phyloP scores from a whole-genome alignment of 805 yeast species.

The Nakazawaea pomicola region DNA sequence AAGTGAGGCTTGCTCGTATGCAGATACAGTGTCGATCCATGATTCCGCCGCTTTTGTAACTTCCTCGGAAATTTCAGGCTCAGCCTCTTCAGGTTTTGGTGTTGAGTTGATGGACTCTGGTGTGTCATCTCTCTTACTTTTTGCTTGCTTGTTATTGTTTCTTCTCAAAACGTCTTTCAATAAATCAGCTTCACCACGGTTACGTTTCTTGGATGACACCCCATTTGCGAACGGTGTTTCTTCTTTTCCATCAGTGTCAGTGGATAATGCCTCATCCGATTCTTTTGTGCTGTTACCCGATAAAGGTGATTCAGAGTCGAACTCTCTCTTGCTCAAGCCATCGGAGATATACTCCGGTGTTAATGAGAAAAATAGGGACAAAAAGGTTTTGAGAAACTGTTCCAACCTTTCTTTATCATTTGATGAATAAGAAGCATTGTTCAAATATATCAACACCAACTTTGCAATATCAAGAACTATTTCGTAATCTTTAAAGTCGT shows the following conservation, averaged over 20 bases:
- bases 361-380: conserved; percentile 66
- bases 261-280: conserved; percentile 17
- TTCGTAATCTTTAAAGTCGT: conserved; percentile 57
- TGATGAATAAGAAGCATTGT: conserved; percentile 68
- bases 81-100: conserved; percentile 18
- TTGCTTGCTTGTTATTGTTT: conserved; percentile 36
- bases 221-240: conserved; percentile 18
- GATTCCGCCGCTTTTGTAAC: conserved; percentile 27
- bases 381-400: conserved; percentile 64
- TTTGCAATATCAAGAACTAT: conserved; percentile 70
- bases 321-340: conserved; percentile 27
- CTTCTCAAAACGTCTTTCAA: conserved; percentile 55
- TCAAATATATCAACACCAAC: conserved; percentile 62
- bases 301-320: conserved; percentile 5
- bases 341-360: conserved; percentile 44
- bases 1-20: conserved; percentile 16
- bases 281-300: conserved; percentile 19
- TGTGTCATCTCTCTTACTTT: conserved; percentile 21
- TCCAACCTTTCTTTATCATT: conserved; percentile 75
- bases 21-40: conserved; percentile 29
- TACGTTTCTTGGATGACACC: conserved; percentile 33
- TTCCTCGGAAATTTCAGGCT: conserved; percentile 22
- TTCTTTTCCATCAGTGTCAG: conserved; percentile 14
- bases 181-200: conserved; percentile 49
- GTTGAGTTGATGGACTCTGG: conserved; percentile 15